Evolutionary conservation across 148 eudicot genomes (phyloP).

Genomic region (Camellia granthamiana): DNA sequence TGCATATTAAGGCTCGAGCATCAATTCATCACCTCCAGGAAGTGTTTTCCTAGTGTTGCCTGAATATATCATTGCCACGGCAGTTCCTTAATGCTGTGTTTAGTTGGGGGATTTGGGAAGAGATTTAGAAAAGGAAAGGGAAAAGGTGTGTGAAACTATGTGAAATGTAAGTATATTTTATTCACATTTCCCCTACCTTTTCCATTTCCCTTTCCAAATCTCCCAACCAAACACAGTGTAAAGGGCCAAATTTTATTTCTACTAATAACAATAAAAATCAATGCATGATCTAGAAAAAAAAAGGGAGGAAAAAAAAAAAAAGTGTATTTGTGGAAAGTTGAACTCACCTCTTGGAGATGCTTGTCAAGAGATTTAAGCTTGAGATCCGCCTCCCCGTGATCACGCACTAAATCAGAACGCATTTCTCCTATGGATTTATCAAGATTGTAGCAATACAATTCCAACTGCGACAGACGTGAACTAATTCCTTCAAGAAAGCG

Average conservation of each 20-base stretch:
- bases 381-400: constrained; percentile 74
- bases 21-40: not conserved
- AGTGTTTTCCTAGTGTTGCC: not conserved
- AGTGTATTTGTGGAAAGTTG: not conserved
- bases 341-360: constrained; percentile 87
- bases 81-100: not conserved
- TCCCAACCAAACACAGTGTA: not conserved
- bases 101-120: no score
- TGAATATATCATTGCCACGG: not conserved
- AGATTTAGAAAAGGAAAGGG: no score
- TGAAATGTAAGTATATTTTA: no score
- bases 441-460: constrained; percentile 92
- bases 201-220: no score
- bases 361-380: constrained; percentile 91
- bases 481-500: constrained; percentile 98
- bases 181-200: no score
- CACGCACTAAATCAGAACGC: constrained; percentile 86
- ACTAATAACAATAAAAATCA: not conserved
- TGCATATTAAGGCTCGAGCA: not conserved
- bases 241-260: not conserved
- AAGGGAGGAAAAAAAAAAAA: not conserved
- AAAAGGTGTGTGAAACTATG: no score
- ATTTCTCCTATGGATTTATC: constrained; percentile 96
- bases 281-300: not conserved
- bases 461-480: constrained; percentile 91